Evolutionary conservation across 805 yeast species (phyloP), one percentile per base, ranked within the genome.

Genomic region (Suhomyces faveliae): DNA sequence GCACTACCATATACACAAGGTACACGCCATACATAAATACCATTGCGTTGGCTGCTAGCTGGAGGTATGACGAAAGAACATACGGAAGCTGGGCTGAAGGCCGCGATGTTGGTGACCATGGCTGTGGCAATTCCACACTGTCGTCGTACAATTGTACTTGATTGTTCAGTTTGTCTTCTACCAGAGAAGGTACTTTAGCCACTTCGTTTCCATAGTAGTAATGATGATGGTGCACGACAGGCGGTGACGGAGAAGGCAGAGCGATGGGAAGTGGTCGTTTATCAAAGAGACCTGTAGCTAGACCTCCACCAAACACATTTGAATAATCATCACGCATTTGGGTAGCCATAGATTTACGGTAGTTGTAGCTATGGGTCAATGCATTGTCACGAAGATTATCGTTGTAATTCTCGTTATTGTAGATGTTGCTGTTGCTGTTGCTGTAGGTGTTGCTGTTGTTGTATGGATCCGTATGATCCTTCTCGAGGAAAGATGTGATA

Each of bases 61-160:
- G 91, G 27, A 84, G 60, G 54, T 84, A 83, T 11, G 90, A 80
- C 8, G 84, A 74, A 8, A 84, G 58, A 23, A 80, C 59, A 57
- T 85, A 85, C 5, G 86, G 80, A 0, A 72, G 63, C 49, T 74
- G 75, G 24, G 78, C 80, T 15, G 67, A 70, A 3, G 89, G 87
- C 10, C 67, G 58, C 3, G 83, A 77, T 5, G 64, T 57, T 5
- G 69, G 48, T 5, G 79, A 76, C 88, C 88, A 83, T 0, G 88
- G 87, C 2, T 69, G 67, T 1, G 89, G 89, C 25, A 84, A 65
- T 17, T 35, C 29, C 22, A 40, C 20, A 5, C 5, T 33, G 12
- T 11, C 13, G 21, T 37, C 25, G 23, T 21, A 20, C 25, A 20
- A 20, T n/a, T 37, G 40, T 5, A 20, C 15, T 20, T 37, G 40